phyloP scores from a whole-genome alignment of 1,284 basidiomycete species.

The Cutaneotrichosporon spelunceum region DNA sequence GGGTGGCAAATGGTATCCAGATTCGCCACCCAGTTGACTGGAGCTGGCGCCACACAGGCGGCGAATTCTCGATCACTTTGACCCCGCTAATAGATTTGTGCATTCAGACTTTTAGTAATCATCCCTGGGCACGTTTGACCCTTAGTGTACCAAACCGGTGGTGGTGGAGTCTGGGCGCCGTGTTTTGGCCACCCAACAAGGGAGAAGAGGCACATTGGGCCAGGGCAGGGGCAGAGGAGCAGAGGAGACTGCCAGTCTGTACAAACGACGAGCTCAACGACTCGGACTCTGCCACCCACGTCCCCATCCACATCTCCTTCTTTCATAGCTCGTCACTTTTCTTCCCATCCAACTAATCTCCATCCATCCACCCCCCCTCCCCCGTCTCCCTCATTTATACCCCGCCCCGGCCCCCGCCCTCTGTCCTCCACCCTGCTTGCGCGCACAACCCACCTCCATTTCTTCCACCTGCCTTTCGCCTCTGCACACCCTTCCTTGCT shows the following conservation, averaged over 20 bases:
- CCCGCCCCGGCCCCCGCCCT: neutral
- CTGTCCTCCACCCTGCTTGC: neutral
- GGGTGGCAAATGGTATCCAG: neutral
- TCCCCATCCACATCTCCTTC: neutral
- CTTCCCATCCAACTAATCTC: neutral
- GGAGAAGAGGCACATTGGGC: too few relatives aligned
- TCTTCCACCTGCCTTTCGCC: neutral
- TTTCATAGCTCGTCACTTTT: neutral
- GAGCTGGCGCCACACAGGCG: neutral
- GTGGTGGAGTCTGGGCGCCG: too few relatives aligned
- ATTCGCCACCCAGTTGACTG: conserved; percentile 15
- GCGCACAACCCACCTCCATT: neutral
- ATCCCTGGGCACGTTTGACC: neutral
- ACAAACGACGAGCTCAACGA: too few relatives aligned
- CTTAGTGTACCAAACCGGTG: neutral
- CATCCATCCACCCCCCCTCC: neutral
- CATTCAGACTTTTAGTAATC: neutral
- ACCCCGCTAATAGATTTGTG: neutral
- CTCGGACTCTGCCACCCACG: too few relatives aligned
- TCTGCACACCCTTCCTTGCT: neutral
- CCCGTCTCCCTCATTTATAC: neutral
- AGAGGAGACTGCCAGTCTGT: too few relatives aligned
- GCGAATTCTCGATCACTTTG: conserved; percentile 3
- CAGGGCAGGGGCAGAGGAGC: neutral
- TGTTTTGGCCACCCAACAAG: conserved; percentile 2